A percentile compares a stretch with the other conserved stretches of the same genome.
phyloP scores from a whole-genome alignment of 2,329 filamentous ascomycete genomes.

The Aspergillus sojae region DNA sequence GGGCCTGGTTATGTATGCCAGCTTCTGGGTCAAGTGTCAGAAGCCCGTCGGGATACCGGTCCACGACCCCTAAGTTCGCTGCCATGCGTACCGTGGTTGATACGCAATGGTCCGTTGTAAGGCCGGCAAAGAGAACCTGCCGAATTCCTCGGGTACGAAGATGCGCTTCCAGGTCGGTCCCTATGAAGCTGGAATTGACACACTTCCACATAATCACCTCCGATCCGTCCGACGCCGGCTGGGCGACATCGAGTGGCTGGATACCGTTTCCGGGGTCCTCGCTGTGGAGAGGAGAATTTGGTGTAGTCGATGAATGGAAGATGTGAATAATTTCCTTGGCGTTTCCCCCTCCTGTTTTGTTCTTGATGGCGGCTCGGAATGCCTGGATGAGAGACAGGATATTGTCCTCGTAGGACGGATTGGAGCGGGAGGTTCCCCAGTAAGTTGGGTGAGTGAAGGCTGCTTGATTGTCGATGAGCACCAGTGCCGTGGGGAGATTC shows the following conservation, averaged over 20 bases:
- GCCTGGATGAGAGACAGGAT: constrained; percentile 40
- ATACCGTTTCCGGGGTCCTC: constrained; percentile 29
- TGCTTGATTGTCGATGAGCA: constrained; percentile 53
- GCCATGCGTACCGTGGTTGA: constrained; percentile 54
- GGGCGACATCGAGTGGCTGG: constrained; percentile 34
- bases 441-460: constrained; percentile 44
- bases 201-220: constrained; percentile 48
- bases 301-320: constrained; percentile 45
- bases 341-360: constrained; percentile 4
- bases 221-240: constrained; percentile 29
- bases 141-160: constrained; percentile 37
- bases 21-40: constrained; percentile 4
- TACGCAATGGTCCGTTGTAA: constrained; percentile 56
- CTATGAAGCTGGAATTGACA: constrained; percentile 53
- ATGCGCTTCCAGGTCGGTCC: constrained; percentile 44
- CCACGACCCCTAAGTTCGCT: constrained; percentile 48
- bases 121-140: constrained; percentile 46
- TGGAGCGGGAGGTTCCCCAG: constrained; percentile 48
- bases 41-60: constrained; percentile 27
- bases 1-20: constrained; percentile 19
- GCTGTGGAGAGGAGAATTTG: constrained; percentile 42
- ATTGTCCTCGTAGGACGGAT: constrained; percentile 49
- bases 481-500: constrained; percentile 41
- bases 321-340: constrained; percentile 47
- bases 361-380: constrained; percentile 34